Evolutionary conservation across 257 asterid genomes (phyloP).

Genomic region (Fraxinus quadrangulata): DNA sequence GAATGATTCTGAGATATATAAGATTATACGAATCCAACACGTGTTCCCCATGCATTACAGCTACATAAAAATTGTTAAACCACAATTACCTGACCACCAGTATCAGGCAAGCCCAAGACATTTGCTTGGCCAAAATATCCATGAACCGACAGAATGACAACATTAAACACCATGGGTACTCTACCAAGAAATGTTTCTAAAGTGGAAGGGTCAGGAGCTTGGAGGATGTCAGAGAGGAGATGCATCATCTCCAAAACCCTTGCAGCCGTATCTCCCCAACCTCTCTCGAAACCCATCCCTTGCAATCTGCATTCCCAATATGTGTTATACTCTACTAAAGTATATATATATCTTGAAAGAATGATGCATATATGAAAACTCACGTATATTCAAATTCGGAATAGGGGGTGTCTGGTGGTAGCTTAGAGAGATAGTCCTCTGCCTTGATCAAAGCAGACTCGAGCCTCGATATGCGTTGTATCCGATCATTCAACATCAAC

Average conservation of each 20-base stretch:
- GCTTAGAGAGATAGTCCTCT: conserved; percentile 70
- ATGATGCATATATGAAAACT: conserved; percentile 28
- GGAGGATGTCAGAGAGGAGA: conserved; percentile 89
- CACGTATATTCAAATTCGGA: conserved; percentile 81
- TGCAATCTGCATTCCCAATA: conserved; percentile 61
- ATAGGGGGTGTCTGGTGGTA: conserved; percentile 64
- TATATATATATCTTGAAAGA: neutral
- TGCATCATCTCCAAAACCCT: conserved; percentile 76
- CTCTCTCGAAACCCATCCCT: conserved; percentile 97
- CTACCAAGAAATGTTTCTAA: conserved; percentile 90
- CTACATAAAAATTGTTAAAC: neutral
- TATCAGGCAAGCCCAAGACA: conserved; percentile 96
- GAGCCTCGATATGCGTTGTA: conserved; percentile 72
- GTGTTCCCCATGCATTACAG: neutral
- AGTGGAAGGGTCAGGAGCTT: conserved; percentile 92
- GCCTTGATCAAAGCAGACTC: conserved; percentile 77
- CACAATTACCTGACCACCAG: conserved; percentile 95
- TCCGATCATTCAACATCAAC: conserved; percentile 89
- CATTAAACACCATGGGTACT: conserved; percentile 94
- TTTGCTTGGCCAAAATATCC: conserved; percentile 99
- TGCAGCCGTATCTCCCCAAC: conserved; percentile 94
- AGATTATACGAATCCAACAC: neutral
- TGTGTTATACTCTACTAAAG: neutral
- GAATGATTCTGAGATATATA: neutral
- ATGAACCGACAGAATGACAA: conserved; percentile 82